These are phyloP conservation scores for Myriangium duriaei DNA, from an alignment of 2,329 filamentous ascomycete species.

Conservation along the genomic window DNA sequence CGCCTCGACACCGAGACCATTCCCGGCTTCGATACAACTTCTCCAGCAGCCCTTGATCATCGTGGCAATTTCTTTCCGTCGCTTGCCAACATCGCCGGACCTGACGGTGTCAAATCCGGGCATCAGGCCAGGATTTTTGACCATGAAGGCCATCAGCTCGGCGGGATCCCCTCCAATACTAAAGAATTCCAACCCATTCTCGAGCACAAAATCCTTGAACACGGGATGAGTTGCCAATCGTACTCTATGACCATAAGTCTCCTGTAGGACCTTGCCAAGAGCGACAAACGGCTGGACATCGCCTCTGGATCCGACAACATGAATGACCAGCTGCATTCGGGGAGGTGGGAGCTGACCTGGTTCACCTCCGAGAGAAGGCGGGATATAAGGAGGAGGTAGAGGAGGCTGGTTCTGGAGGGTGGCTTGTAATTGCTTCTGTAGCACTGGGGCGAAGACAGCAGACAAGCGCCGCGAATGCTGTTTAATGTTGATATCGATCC, in stretches of 20 bases:
- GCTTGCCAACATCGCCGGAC: constrained; percentile 17
- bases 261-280: constrained; percentile 51
- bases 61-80: constrained; percentile 15
- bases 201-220: constrained; percentile 56
- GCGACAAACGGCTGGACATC: constrained; percentile 68
- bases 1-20: constrained; percentile 17
- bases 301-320: constrained; percentile 61
- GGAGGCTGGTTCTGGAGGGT: constrained; percentile 36
- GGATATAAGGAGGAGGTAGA: constrained; percentile 57
- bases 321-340: constrained; percentile 56
- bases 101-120: constrained; percentile 16
- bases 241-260: constrained; percentile 56
- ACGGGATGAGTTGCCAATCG: constrained; percentile 60
- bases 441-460: constrained; percentile 52
- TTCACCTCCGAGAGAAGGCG: constrained; percentile 55
- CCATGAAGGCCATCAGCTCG: constrained; percentile 48
- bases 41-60: constrained; percentile 20
- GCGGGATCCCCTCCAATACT: constrained; percentile 63
- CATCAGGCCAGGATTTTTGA: constrained; percentile 22
- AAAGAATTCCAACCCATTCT: constrained; percentile 64
- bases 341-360: constrained; percentile 43
- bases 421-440: constrained; percentile 43
- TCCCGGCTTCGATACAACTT: constrained; percentile 17
- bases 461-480: constrained; percentile 55
- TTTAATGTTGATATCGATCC: constrained; percentile 68